A percentile compares a stretch with the other conserved stretches of the same genome.
phyloP scores from a whole-genome alignment of 805 yeast genomes.

The Starmerella vaccinii region DNA sequence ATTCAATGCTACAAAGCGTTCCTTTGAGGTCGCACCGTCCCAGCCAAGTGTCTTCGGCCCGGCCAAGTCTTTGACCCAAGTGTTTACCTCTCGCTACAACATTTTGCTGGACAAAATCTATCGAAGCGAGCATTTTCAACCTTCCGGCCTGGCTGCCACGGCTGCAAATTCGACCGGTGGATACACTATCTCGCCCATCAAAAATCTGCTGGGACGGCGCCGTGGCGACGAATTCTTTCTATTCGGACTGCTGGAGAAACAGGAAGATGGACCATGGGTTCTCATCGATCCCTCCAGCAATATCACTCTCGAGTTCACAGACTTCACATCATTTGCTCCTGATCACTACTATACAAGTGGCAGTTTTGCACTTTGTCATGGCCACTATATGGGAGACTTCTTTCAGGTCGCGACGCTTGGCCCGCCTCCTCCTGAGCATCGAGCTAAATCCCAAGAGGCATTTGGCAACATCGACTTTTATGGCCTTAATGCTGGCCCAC shows the following conservation, averaged over 20 bases:
- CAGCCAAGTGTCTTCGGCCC: slow-evolving; percentile 12
- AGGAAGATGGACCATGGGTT: slow-evolving; percentile 46
- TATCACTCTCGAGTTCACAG: slow-evolving; percentile 49
- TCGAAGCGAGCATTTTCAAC: slow-evolving; percentile 65
- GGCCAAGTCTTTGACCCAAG: slow-evolving; percentile 20
- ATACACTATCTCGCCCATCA: slow-evolving; percentile 52
- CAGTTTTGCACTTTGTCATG: slow-evolving; percentile 70
- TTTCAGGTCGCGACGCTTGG: slow-evolving; percentile 69
- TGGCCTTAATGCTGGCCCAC: slow-evolving; percentile 35
- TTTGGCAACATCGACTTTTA: slow-evolving; percentile 71
- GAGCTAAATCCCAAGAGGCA: slow-evolving; percentile 55
- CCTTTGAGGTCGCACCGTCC: slow-evolving; percentile 37
- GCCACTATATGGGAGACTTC: slow-evolving; percentile 52
- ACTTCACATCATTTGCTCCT: slow-evolving; percentile 49
- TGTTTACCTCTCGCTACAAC: slow-evolving; percentile 43
- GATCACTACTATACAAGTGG: slow-evolving; percentile 64
- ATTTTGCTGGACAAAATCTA: slow-evolving; percentile 59
- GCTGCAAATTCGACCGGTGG: slow-evolving; percentile 3
- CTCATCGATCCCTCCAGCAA: slow-evolving; percentile 74
- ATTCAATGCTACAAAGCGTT: slow-evolving; percentile 38
- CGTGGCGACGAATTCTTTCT: slow-evolving; percentile 57
- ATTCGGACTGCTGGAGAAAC: slow-evolving; percentile 54
- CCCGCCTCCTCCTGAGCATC: slow-evolving; percentile 80
- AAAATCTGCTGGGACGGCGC: slow-evolving; percentile 77
- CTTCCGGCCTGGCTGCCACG: slow-evolving; percentile 17